Base-by-base conservation (phyloP, 2,329 filamentous ascomycete genomes). In the Fusarium udum region DNA sequence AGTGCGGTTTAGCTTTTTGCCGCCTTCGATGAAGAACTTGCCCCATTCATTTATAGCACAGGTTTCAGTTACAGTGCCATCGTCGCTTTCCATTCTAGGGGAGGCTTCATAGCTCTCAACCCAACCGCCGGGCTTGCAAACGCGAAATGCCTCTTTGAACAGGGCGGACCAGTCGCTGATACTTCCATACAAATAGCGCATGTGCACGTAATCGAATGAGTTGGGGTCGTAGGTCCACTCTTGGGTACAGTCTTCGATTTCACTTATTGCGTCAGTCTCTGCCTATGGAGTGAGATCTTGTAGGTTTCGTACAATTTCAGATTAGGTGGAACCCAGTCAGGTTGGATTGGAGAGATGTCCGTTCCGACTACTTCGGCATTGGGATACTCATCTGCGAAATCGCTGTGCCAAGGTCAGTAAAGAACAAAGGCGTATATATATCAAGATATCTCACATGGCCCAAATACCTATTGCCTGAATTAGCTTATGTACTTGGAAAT, bases 131-230 rank as follows among this genome's bases (percentile, higher is more conserved):
- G 90, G 89, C 69, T 86, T 86, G 20, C 90, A 83, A 45, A 87
- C 84, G 60, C 83, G 83, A 74, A 82, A 88, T 7, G 86, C 81
- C 61, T 88, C 86, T 39, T 80, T 80, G 65, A 91, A 84, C 11
- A 91, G 78, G 15, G 84, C 82, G 32, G 84, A 83, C 80, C 89
- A 91, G 70, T 90, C 89, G 7, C 82, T 79, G 60, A 92, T 86
- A 63, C 86, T 85, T 48, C 90, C 90, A 1, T 86, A 82, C 64
- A 92, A 81, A 69, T 88, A 84, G 37, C 88, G 86, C 15, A 88
- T 87, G 75, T 92, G 90, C 42, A 92, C 87, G 68, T 87, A 89
- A 78, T 92, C 89, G 73, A 90, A 89, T 13, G 83, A 79, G 52
- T 71, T 56, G 1, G 61, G 57, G 4, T 64, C 49, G 7, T 76